Evolutionary conservation across 177 flowering plant genomes (phyloP).

Genomic region (Vitis hybrid): DNA sequence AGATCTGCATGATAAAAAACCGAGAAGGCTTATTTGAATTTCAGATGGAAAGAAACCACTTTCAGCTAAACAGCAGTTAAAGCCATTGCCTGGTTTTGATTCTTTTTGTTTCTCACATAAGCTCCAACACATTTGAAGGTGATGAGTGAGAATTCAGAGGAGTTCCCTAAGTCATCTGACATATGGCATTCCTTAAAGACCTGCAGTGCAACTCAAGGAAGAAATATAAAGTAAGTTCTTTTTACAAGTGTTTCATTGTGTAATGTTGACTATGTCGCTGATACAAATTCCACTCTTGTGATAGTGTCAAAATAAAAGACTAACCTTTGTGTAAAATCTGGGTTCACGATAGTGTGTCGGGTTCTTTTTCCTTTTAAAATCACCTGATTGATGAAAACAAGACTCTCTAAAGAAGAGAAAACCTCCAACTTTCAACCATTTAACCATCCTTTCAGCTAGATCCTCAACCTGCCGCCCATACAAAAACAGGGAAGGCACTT

Average conservation of each 20-base stretch:
- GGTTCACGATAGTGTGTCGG: slow-evolving; percentile 98
- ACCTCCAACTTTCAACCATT: slow-evolving; percentile 94
- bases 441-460: slow-evolving; percentile 69
- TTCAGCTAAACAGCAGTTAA: too few species aligned
- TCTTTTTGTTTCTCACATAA: slow-evolving; percentile 87
- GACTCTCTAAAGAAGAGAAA: slow-evolving; percentile 91
- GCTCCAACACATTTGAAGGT: slow-evolving; percentile 93
- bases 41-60: too few species aligned
- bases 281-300: too few species aligned
- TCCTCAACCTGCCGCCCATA: slow-evolving; percentile 61
- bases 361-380: slow-evolving; percentile 68
- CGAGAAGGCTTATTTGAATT: too few species aligned
- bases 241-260: too few species aligned
- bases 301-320: background rate
- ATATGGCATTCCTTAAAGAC: slow-evolving; percentile 77
- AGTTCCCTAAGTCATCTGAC: slow-evolving; percentile 54
- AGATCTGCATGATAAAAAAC: slow-evolving; percentile 55
- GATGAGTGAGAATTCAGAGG: slow-evolving; percentile 75
- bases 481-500: slow-evolving; percentile 4
- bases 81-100: slow-evolving; percentile 83
- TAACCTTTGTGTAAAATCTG: slow-evolving; percentile 90
- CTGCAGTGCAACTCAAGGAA: slow-evolving; percentile 34
- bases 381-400: slow-evolving; percentile 96
- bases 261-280: too few species aligned
- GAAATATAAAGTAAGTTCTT: too few species aligned